phyloP scores from a whole-genome alignment of 176 grass and related monocot species.

The Melocanna baccifera region DNA sequence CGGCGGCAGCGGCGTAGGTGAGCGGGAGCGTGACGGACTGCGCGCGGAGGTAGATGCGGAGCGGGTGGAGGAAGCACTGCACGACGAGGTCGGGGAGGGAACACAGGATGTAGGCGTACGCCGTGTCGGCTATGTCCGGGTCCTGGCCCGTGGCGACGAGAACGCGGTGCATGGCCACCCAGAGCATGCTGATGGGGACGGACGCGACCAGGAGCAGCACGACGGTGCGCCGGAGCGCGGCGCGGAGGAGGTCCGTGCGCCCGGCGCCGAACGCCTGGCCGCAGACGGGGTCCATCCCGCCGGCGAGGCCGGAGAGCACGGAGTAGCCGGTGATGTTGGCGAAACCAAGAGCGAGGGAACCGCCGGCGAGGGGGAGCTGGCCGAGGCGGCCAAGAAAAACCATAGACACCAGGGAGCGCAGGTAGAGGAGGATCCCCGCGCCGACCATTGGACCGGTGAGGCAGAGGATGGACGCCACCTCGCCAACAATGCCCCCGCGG shows the following conservation, averaged over 20 bases:
- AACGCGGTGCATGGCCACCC: constrained; percentile 64
- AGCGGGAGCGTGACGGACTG: constrained; percentile 91
- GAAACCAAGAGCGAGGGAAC: constrained; percentile 80
- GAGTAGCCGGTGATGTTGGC: constrained; percentile 96
- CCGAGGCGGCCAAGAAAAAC: constrained; percentile 83
- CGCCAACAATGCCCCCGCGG: constrained; percentile 17
- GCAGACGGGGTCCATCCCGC: constrained; percentile 89
- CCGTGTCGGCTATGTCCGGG: constrained; percentile 50
- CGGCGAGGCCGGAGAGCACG: constrained; percentile 81
- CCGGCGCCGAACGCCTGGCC: constrained; percentile 75
- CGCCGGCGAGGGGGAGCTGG: constrained; percentile 65
- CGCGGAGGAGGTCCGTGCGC: constrained; percentile 54
- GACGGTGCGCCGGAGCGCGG: constrained; percentile 64
- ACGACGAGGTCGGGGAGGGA: constrained; percentile 78
- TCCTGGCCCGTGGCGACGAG: constrained; percentile 69
- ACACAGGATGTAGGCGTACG: constrained; percentile 67
- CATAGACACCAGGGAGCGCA: constrained; percentile 79
- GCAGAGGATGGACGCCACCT: constrained; percentile 58
- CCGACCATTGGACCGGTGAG: constrained; percentile 68
- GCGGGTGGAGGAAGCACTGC: constrained; percentile 83
- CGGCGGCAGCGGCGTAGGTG: constrained; percentile 56
- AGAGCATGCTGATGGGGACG: constrained; percentile 60
- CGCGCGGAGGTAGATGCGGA: constrained; percentile 87
- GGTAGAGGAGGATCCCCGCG: constrained; percentile 67
- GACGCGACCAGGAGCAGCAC: constrained; percentile 54